Conservation (phyloP, 306 rosid species). For the Benincasa hispida region DNA sequence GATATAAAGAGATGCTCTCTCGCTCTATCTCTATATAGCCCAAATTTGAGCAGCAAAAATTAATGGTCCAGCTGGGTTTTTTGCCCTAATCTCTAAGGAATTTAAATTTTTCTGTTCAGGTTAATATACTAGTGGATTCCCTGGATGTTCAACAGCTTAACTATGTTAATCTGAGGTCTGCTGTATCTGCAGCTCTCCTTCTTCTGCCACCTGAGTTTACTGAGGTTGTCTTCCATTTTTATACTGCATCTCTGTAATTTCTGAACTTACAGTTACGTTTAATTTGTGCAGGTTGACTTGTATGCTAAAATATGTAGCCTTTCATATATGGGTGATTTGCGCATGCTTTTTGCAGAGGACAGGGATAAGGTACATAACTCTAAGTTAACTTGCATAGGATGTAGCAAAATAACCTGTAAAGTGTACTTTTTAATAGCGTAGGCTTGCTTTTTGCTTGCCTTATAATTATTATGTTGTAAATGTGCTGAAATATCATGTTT, state of each 20-base stretch:
- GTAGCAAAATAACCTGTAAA: slow-evolving; percentile 1
- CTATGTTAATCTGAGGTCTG: slow-evolving; percentile 73
- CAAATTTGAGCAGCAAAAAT: background rate
- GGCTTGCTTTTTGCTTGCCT: background rate
- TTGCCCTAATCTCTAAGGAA: background rate
- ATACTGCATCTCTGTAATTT: slow-evolving; percentile 12
- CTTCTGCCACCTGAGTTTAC: slow-evolving; percentile 72
- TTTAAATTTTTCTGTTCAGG: slow-evolving; percentile 26
- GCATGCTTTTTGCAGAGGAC: slow-evolving; percentile 96
- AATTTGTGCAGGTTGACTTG: slow-evolving; percentile 58
- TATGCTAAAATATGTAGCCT: slow-evolving; percentile 90
- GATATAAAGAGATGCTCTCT: background rate
- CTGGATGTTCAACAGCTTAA: slow-evolving; percentile 36
- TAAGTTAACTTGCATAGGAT: slow-evolving; percentile 8
- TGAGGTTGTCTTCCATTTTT: slow-evolving; percentile 41
- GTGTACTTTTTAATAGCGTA: background rate
- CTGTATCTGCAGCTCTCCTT: slow-evolving; percentile 76
- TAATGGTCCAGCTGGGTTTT: background rate
- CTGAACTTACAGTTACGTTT: slow-evolving; percentile 8
- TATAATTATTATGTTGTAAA: background rate
- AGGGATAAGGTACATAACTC: slow-evolving; percentile 53
- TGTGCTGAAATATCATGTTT: background rate
- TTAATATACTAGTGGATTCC: slow-evolving; percentile 57
- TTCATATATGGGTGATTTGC: slow-evolving; percentile 77
- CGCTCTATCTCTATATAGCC: background rate